Percentiles rank a stretch among this genome's conserved stretches.
Evolutionary conservation across 1,284 basidiomycete genomes (phyloP).

Genomic region (Moesziomyces aphidis): DNA sequence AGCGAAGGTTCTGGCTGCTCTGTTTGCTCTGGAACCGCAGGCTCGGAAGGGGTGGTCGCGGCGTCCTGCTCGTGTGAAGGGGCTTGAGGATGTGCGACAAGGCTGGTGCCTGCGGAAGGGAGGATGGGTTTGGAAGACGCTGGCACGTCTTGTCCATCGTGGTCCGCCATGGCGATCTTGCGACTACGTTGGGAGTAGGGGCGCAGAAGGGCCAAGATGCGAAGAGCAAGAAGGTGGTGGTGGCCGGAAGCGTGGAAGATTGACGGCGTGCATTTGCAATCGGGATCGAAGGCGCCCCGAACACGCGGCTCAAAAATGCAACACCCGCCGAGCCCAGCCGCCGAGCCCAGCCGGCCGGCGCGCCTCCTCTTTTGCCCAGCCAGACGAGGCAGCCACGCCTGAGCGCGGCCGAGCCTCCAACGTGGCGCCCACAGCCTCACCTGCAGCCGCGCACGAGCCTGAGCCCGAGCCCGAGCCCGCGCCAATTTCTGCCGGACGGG

Average conservation of each 20-base stretch:
- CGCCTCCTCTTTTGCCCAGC: too few species aligned
- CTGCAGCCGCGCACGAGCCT: too few species aligned
- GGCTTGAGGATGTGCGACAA: slow-evolving; percentile 18
- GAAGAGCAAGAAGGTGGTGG: too few species aligned
- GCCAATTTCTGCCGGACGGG: neutral
- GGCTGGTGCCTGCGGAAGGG: slow-evolving; percentile 37
- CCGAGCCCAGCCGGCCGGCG: neutral
- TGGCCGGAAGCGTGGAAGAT: slow-evolving; percentile 80
- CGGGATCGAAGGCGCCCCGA: neutral
- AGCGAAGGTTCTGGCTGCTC: neutral
- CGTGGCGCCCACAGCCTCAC: neutral
- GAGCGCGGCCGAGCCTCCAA: too few species aligned
- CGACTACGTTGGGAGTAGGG: slow-evolving; percentile 73
- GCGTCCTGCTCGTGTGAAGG: neutral
- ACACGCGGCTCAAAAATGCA: neutral
- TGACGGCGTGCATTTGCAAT: neutral
- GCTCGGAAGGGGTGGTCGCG: slow-evolving; percentile 1
- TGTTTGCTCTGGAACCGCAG: neutral
- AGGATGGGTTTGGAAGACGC: slow-evolving; percentile 37
- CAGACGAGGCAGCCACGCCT: too few species aligned
- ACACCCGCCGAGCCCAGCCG: neutral
- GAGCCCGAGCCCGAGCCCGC: too few species aligned
- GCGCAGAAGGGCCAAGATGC: too few species aligned
- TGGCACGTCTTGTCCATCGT: slow-evolving; percentile 16
- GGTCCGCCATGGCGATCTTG: slow-evolving; percentile 34